Evolutionary conservation across 2,329 filamentous ascomycete genomes (phyloP), one percentile per base, ranked within the genome.

Genomic region (Aotearoamyces nothofagi): DNA sequence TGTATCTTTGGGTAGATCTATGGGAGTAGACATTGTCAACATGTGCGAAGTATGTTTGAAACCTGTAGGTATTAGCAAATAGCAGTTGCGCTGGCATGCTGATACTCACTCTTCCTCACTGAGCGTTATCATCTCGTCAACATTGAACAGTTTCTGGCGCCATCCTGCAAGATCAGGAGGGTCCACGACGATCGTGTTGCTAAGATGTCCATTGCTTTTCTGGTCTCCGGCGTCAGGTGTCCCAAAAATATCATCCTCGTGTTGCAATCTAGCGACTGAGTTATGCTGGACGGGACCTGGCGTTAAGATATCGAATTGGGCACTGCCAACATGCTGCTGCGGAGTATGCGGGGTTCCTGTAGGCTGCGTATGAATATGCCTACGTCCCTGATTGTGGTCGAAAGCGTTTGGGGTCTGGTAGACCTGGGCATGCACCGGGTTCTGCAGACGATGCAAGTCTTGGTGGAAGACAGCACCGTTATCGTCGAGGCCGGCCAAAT

Each of bases 1-100:
- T 86, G 52, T 84, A 83, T 30, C 64, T 65, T 48, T 86, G 80
- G 3, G 79, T 84, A 2, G 79, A 84, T 36, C 79, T 75, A 54
- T 84, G 80, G 15, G 79, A 86, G 54, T 84, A 87, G 41, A 86
- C 69, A 48, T 86, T 86, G 56, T 86, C 80, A 40, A 87, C 66
- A 51, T 86, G 79, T 0, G 79, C 78, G 44, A 84, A 86, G 52
- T 86, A 87, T 5, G 69, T 82, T 44, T 81, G 69, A 47, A 79
- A 84, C 45, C 76, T 81, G 39, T 25, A 23, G 33, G 15, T 10
- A n/a, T n/a, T n/a, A n/a, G n/a, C n/a, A n/a, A n/a, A n/a, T n/a
- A n/a, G n/a, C n/a, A n/a, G n/a, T n/a, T n/a, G n/a, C n/a, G n/a
- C 7, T 20, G 19, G 19, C 19, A 20, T 7, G 19, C 11, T 30